These are phyloP conservation scores for Thermothielavioides terrestris DNA, from an alignment of 495 filamentous ascomycete genomes.

Conservation along the genomic window DNA sequence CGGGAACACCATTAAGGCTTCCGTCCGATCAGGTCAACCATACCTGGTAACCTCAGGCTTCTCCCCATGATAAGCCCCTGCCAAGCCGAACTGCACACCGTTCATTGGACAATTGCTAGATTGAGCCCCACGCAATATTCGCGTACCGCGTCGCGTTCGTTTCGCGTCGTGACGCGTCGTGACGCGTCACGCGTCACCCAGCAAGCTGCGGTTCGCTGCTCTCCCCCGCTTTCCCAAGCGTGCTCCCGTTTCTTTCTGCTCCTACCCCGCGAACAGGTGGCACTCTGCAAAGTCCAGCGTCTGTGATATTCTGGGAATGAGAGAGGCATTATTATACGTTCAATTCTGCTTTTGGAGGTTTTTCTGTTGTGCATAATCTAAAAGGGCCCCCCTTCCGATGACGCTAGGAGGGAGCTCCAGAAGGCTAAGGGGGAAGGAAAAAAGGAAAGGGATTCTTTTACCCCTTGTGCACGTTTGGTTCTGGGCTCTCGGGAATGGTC, in stretches of 20 bases:
- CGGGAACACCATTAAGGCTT: too few relatives aligned
- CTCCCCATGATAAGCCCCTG: not conserved
- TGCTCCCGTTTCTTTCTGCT: not conserved
- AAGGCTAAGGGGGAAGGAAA: too few relatives aligned
- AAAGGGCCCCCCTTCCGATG: too few relatives aligned
- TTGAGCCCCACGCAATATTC: not conserved
- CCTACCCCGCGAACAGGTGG: not conserved
- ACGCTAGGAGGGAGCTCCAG: too few relatives aligned
- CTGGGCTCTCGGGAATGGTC: not conserved
- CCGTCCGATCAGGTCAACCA: too few relatives aligned
- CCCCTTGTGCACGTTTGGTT: not conserved
- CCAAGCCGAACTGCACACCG: not conserved
- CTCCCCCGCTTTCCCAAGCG: not conserved
- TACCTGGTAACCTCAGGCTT: too few relatives aligned
- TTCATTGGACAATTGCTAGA: conserved; percentile 19
- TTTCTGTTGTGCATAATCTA: not conserved
- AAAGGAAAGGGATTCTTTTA: not conserved
- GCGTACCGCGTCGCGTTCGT: conserved; percentile 18
- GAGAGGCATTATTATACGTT: too few relatives aligned
- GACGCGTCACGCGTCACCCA: too few relatives aligned
- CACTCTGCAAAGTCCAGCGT: not conserved
- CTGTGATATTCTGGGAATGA: too few relatives aligned
- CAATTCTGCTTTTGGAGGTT: too few relatives aligned
- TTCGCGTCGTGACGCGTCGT: conserved; percentile 19
- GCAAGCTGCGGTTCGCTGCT: not conserved